Conservation (phyloP, 2,329 filamentous ascomycete genomes). For the Alternaria incomplexa region DNA sequence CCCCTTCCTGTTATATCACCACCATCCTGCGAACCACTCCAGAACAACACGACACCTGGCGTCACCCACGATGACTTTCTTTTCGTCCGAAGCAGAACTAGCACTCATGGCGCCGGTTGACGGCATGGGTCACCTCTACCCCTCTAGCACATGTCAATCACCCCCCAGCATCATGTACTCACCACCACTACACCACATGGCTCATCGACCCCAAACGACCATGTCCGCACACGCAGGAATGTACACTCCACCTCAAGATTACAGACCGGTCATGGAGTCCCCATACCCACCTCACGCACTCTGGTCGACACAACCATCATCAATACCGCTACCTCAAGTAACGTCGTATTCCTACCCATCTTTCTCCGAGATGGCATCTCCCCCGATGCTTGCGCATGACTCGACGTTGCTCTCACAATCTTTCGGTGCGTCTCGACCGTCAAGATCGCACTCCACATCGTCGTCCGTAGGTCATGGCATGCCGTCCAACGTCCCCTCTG, state of each 20-base stretch:
- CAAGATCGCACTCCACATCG: constrained; percentile 45
- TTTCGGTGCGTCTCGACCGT: constrained; percentile 29
- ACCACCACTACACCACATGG: constrained; percentile 42
- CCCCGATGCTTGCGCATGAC: constrained; percentile 32
- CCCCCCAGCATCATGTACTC: constrained; percentile 49
- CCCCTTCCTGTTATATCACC: constrained; percentile 13
- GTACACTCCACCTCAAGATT: constrained; percentile 39
- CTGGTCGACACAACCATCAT: constrained; percentile 40
- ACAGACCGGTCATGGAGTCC: constrained; percentile 38
- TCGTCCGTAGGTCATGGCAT: constrained; percentile 37
- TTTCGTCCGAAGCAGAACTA: constrained; percentile 46
- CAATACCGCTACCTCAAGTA: constrained; percentile 37
- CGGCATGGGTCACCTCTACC: constrained; percentile 43
- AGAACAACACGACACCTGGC: constrained; percentile 1
- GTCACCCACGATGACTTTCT: constrained; percentile 40
- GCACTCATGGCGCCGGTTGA: constrained; percentile 45
- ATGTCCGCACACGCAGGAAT: constrained; percentile 33
- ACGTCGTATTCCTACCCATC: constrained; percentile 45
- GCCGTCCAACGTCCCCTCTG: constrained; percentile 30
- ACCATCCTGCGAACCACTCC: constrained; percentile 10
- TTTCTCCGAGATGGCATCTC: constrained; percentile 33
- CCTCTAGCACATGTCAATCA: constrained; percentile 46
- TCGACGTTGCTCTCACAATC: constrained; percentile 31
- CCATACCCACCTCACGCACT: constrained; percentile 41
- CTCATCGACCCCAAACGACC: constrained; percentile 30